Conservation (phyloP, 371 early-diverging fungal species). For the Syncephalastrum monosporum region DNA sequence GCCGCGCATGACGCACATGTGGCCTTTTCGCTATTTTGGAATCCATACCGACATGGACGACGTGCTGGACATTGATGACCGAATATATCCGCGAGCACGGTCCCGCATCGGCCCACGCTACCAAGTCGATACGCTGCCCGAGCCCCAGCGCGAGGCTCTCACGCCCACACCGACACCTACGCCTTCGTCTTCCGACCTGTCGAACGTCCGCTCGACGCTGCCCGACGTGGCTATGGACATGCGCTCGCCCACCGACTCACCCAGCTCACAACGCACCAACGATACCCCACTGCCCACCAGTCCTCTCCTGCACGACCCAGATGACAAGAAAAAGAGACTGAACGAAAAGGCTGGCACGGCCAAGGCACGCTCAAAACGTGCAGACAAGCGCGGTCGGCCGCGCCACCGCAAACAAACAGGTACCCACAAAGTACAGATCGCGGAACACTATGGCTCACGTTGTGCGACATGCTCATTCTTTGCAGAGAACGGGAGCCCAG, state of each 20-base stretch:
- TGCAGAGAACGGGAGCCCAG: not conserved
- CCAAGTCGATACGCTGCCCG: conserved; percentile 71
- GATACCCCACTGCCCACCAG: too few relatives aligned
- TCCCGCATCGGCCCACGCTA: conserved; percentile 77
- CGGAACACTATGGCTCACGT: not conserved
- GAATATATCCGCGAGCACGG: conserved; percentile 79
- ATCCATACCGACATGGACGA: conserved; percentile 66
- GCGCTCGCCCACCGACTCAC: too few relatives aligned
- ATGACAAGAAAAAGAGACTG: too few relatives aligned
- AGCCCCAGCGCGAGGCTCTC: conserved; percentile 23
- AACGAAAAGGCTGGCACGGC: not conserved
- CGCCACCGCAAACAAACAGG: conserved; percentile 8
- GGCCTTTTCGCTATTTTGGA: conserved; percentile 92
- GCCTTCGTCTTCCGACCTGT: not conserved
- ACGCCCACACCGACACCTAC: not conserved
- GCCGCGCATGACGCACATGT: conserved; percentile 59
- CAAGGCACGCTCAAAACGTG: conserved; percentile 4
- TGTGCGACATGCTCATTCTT: not conserved
- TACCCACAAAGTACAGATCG: not conserved
- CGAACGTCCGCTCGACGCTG: not conserved
- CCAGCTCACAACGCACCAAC: too few relatives aligned
- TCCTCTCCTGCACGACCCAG: too few relatives aligned
- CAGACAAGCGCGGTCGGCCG: conserved; percentile 2
- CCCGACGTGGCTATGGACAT: not conserved
- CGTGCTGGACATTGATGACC: conserved; percentile 71